Evolutionary conservation across 176 grass and related monocot species (phyloP), one percentile per base, ranked within the genome.

Genomic region (Melocanna baccifera): DNA sequence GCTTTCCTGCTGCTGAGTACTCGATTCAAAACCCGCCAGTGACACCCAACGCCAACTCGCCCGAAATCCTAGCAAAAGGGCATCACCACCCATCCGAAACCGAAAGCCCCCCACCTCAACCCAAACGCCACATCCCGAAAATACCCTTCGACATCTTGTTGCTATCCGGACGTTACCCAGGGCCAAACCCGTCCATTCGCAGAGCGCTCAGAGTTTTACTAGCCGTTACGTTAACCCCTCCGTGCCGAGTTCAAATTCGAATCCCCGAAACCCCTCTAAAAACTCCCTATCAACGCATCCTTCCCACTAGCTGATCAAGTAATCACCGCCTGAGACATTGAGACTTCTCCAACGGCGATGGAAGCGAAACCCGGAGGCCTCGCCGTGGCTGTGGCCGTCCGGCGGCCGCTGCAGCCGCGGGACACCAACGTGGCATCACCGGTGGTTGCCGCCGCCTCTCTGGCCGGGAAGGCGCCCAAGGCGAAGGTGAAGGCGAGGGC

Each of bases 391-490:
- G 46, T 32, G 0, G 14, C 20, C 75, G 26, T 71, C 29, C 79
- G 88, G 58, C 88, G 84, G n/a, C 88, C 88, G 48, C 79, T 90
- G 67, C 84, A 40, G 58, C 88, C 67, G 52, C 36, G 66, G 73
- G 88, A 90, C 88, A 48, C 29, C 79, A 90, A 90, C 32, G 84
- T 78, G 67, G 75, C 79, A 5, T 67, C 69, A 48, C 55, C 77
- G 16, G 29, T 8, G 16, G 39, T 58, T 7, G 41, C 12, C 29
- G 23, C 39, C 5, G 61, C 43, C 12, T 34, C 2, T 62, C 58
- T 56, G 16, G 71, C 79, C 0, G 69, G 61, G 11, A 90, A 66
- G 46, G 19, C 68, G 16, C 11, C 57, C 3, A 87, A 20, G 77
- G 34, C 47, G n/a, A 83, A 19, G 62, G 0, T 10, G 15, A 79